Conservation (phyloP, 2,329 filamentous ascomycete genomes). For the Juglanconis juglandina region DNA sequence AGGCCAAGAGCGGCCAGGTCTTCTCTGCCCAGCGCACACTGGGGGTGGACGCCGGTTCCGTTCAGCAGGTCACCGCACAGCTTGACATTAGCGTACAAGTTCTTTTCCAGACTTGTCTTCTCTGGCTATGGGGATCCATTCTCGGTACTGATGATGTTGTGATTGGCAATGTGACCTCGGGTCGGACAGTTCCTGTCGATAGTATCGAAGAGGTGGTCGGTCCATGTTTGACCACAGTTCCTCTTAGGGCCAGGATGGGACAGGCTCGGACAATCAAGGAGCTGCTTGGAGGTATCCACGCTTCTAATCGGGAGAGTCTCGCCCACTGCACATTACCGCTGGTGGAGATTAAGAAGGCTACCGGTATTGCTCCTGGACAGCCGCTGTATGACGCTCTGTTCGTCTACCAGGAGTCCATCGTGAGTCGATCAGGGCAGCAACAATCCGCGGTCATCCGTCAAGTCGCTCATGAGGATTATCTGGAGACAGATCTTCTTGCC, state of each 20-base stretch:
- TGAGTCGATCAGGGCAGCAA: conserved; percentile 25
- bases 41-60: conserved; percentile 28
- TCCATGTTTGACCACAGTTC: conserved; percentile 74
- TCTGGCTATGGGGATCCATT: conserved; percentile 63
- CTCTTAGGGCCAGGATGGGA: conserved; percentile 61
- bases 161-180: conserved; percentile 79
- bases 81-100: conserved; percentile 61
- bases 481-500: conserved; percentile 73
- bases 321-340: conserved; percentile 62
- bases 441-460: conserved; percentile 42
- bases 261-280: conserved; percentile 52
- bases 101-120: conserved; percentile 70
- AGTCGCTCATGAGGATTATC: conserved; percentile 60
- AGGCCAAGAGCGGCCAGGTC: conserved; percentile 23
- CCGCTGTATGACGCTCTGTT: conserved; percentile 74
- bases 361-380: conserved; percentile 50
- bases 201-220: conserved; percentile 73
- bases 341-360: conserved; percentile 63
- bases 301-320: conserved; percentile 62
- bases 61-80: conserved; percentile 34
- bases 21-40: conserved; percentile 28
- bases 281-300: conserved; percentile 61
- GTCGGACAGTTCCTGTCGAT: conserved; percentile 68
- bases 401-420: conserved; percentile 76
- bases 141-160: conserved; percentile 63